These are phyloP conservation scores for Gnetum montanum DNA, from an alignment of 75 land plant species.

Conservation along the genomic window DNA sequence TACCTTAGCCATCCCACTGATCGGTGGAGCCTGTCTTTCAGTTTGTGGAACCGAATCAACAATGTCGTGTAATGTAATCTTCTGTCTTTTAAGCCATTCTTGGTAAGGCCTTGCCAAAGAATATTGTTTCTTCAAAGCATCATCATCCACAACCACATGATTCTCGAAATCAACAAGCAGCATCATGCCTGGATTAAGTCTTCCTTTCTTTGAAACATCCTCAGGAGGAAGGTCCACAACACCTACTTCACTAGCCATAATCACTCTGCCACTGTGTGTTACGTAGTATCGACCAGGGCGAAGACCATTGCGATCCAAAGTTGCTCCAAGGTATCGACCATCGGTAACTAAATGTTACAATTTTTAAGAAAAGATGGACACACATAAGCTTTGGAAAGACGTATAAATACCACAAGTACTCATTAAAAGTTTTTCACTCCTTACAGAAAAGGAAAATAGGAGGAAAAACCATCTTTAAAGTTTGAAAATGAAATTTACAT, in stretches of 20 bases:
- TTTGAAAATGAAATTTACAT: slow-evolving; percentile 38
- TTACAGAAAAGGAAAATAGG: background rate
- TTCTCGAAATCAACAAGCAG: slow-evolving; percentile 95
- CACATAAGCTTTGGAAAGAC: too few relatives aligned
- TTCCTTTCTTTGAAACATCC: slow-evolving; percentile 79
- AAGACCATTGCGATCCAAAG: slow-evolving; percentile 91
- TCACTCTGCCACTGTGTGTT: slow-evolving; percentile 85
- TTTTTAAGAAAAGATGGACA: background rate
- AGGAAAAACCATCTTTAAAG: background rate
- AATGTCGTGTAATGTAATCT: slow-evolving; percentile 66
- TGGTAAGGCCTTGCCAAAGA: slow-evolving; percentile 72
- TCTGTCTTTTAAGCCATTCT: slow-evolving; percentile 91
- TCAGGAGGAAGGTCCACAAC: slow-evolving; percentile 92
- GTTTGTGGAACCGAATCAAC: slow-evolving; percentile 61
- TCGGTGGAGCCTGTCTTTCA: slow-evolving; percentile 40
- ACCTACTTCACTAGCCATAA: slow-evolving; percentile 99
- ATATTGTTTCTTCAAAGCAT: slow-evolving; percentile 76
- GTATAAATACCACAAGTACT: too few relatives aligned
- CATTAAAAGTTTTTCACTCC: background rate
- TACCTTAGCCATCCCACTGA: slow-evolving; percentile 64
- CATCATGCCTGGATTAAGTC: slow-evolving; percentile 99
- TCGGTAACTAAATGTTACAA: slow-evolving; percentile 99
- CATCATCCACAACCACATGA: slow-evolving; percentile 92
- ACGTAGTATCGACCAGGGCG: slow-evolving; percentile 93
- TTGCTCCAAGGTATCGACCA: slow-evolving; percentile 97